Conservation (phyloP, 2,329 filamentous ascomycete species). For the Colletotrichum gigasporum region DNA sequence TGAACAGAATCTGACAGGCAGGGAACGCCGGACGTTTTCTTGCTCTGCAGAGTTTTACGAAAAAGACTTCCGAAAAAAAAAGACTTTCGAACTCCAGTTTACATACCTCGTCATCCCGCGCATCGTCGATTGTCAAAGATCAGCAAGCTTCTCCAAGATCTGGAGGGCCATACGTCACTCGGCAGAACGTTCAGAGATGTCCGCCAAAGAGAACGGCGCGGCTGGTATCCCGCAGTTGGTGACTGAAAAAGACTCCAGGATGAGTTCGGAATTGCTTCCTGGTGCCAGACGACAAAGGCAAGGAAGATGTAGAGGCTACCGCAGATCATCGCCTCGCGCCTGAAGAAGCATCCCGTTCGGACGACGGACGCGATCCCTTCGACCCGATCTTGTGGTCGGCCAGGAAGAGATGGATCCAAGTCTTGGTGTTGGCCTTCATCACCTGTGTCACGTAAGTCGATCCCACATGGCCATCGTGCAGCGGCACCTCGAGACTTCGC, state of each 20-base stretch:
- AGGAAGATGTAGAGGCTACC: neutral
- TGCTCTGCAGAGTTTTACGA: neutral
- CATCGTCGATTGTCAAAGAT: neutral
- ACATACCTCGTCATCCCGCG: neutral
- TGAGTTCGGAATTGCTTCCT: neutral
- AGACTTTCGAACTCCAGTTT: neutral
- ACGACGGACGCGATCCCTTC: neutral
- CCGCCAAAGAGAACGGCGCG: neutral
- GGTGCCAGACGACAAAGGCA: neutral
- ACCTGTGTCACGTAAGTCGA: conserved; percentile 19
- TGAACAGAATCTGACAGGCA: neutral
- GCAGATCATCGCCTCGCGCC: neutral
- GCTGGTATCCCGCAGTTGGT: neutral
- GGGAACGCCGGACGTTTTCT: neutral
- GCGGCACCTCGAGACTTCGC: neutral
- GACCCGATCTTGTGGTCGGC: conserved; percentile 10
- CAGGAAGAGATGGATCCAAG: conserved; percentile 20
- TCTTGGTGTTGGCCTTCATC: conserved; percentile 12
- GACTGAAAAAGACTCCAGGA: neutral
- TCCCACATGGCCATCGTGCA: neutral
- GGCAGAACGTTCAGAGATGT: conserved; percentile 1
- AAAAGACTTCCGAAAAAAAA: too few relatives aligned
- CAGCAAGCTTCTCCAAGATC: conserved; percentile 8
- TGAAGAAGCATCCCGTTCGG: neutral
- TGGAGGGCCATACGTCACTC: neutral